A percentile compares a stretch with the other conserved stretches of the same genome.
Conservation (phyloP, 176 grass and related monocot species). For the Juncus inflexus region DNA sequence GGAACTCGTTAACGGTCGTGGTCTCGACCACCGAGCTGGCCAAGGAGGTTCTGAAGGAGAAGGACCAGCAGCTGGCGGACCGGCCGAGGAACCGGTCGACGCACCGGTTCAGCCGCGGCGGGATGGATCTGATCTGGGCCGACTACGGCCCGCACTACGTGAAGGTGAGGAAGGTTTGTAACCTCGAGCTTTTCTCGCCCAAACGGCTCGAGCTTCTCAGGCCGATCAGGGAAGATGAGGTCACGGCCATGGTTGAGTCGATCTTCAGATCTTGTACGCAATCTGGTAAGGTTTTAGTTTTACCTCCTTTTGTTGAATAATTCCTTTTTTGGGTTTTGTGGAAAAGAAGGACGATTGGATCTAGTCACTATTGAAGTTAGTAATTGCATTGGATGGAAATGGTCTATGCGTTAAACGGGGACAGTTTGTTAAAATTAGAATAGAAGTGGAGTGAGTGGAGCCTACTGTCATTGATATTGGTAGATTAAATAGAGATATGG, state of each 20-base stretch:
- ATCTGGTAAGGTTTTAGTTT: slow-evolving; percentile 23
- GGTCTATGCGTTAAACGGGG: too few relatives aligned
- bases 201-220: slow-evolving; percentile 52
- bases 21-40: slow-evolving; percentile 59
- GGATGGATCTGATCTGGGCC: slow-evolving; percentile 66
- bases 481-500: too few relatives aligned
- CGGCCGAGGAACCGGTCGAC: slow-evolving; percentile 40
- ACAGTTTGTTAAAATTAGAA: too few relatives aligned
- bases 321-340: too few relatives aligned
- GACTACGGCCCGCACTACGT: slow-evolving; percentile 70
- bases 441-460: too few relatives aligned
- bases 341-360: too few relatives aligned
- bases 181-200: slow-evolving; percentile 64
- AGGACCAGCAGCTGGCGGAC: slow-evolving; percentile 64
- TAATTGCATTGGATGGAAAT: too few relatives aligned
- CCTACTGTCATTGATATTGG: too few relatives aligned
- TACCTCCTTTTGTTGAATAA: not conserved
- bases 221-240: slow-evolving; percentile 64
- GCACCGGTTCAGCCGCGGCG: slow-evolving; percentile 47
- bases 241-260: slow-evolving; percentile 68
- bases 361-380: too few relatives aligned
- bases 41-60: slow-evolving; percentile 54
- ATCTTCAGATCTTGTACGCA: slow-evolving; percentile 34
- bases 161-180: slow-evolving; percentile 74
- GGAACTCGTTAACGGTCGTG: slow-evolving; percentile 41